Evolutionary conservation across 805 yeast species (phyloP).

Genomic region (Maudiozyma turicensis): DNA sequence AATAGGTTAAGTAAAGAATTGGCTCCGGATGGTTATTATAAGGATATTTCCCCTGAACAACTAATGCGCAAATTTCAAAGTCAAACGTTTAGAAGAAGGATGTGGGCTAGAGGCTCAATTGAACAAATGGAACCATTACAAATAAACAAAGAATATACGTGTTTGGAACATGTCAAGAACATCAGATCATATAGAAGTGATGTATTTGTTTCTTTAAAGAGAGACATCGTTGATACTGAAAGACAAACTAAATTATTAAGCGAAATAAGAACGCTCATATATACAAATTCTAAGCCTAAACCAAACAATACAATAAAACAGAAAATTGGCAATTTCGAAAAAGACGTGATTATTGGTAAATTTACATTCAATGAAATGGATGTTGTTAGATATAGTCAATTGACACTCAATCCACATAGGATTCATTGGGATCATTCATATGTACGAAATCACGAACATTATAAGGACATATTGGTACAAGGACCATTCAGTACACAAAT

Average conservation of each 20-base stretch:
- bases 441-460: slow-evolving; percentile 43
- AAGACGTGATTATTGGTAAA: slow-evolving; percentile 6
- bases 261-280: slow-evolving; percentile 55
- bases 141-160: slow-evolving; percentile 33
- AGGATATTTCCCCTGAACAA: slow-evolving; percentile 56
- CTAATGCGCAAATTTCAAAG: slow-evolving; percentile 7
- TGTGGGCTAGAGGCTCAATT: slow-evolving; percentile 75
- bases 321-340: not conserved
- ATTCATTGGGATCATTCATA: slow-evolving; percentile 66
- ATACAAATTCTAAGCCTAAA: slow-evolving; percentile 37
- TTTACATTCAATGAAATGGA: slow-evolving; percentile 31
- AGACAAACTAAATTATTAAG: slow-evolving; percentile 25
- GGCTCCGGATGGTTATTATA: slow-evolving; percentile 71
- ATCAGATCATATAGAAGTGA: slow-evolving; percentile 31
- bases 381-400: slow-evolving; percentile 53
- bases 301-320: not conserved
- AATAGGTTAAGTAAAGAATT: slow-evolving; percentile 45
- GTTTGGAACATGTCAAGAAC: slow-evolving; percentile 44
- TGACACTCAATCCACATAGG: slow-evolving; percentile 75
- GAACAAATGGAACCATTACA: slow-evolving; percentile 30
- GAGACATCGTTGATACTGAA: slow-evolving; percentile 32
- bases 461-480: slow-evolving; percentile 56
- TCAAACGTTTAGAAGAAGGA: slow-evolving; percentile 41
- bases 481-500: slow-evolving; percentile 73
- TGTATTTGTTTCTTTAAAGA: slow-evolving; percentile 45